phyloP scores from a whole-genome alignment of 306 rosid genomes.

The Lathyrus sativus region DNA sequence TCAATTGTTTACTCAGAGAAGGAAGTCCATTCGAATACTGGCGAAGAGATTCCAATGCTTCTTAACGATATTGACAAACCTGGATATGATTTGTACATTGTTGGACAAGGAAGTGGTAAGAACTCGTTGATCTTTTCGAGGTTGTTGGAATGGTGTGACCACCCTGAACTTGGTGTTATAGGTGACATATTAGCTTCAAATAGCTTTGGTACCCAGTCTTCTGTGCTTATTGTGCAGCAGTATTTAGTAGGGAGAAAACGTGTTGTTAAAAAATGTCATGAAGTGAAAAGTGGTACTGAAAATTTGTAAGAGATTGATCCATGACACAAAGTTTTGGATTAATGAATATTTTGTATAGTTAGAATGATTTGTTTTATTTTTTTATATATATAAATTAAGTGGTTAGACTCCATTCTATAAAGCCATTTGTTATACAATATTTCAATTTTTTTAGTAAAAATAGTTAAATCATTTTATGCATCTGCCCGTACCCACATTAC shows the following conservation, averaged over 20 bases:
- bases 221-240: slow-evolving; percentile 53
- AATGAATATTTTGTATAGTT: background rate
- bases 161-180: slow-evolving; percentile 48
- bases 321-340: background rate
- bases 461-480: too few species aligned
- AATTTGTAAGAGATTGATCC: background rate
- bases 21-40: slow-evolving; percentile 25
- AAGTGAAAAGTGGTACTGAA: background rate
- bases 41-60: slow-evolving; percentile 40
- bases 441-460: too few species aligned
- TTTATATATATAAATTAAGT: background rate
- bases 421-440: too few species aligned
- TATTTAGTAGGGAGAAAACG: slow-evolving; percentile 18
- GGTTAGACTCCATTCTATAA: too few species aligned
- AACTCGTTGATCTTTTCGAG: background rate
- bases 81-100: slow-evolving; percentile 46
- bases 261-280: background rate
- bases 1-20: slow-evolving; percentile 34
- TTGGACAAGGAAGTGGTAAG: slow-evolving; percentile 44
- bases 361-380: background rate
- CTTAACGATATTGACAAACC: slow-evolving; percentile 36
- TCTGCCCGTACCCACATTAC: too few species aligned
- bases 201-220: slow-evolving; percentile 40
- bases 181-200: slow-evolving; percentile 38
- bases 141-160: slow-evolving; percentile 50